Evolutionary conservation across 2,329 filamentous ascomycete genomes (phyloP), one percentile per base, ranked within the genome.

Genomic region (Rhynchosporium graminicola): DNA sequence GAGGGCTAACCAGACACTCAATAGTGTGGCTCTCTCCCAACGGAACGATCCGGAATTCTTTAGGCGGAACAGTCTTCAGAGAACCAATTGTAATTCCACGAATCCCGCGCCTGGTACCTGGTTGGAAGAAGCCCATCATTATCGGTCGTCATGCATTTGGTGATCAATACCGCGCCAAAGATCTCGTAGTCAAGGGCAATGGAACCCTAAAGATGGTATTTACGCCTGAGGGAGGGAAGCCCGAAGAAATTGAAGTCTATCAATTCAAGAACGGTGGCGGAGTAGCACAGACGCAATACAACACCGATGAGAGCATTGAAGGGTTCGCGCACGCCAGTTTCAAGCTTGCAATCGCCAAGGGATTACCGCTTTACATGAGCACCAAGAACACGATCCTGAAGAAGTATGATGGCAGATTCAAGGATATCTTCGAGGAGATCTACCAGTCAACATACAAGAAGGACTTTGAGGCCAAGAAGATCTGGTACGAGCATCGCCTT

Each of bases 321-420:
- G 95, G 95, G 65, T 99, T 99, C 74, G 95, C 95, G 62, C 95
- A 98, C 76, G 90, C 95, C 67, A 93, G 88, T 71, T 98, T 99
- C 87, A 96, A 97, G 87, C 86, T 97, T 70, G 94, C 95, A 40
- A 80, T 98, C 51, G 83, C 86, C 78, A 95, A 97, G 85, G 82
- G 82, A 67, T 82, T 96, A 69, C 95, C 95, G n/a, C 83, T 99
- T 74, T 99, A 98, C 83, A 96, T 98, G 94, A 97, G 92, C 85
- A 99, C 95, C 79, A 99, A 99, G 89, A 98, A 98, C 85, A 99
- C 95, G 71, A 99, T 99, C 73, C 82, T 99, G 71, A 99, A 99
- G 85, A 94, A 93, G 79, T 99, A 99, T 80, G 95, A 99, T 76
- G 95, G 95, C 59, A 87, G 91, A 73, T 99, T 99, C 87, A 98